Evolutionary conservation across 2,329 filamentous ascomycete species (phyloP), one percentile per base, ranked within the genome.

Genomic region (Achaetomium macrosporum): DNA sequence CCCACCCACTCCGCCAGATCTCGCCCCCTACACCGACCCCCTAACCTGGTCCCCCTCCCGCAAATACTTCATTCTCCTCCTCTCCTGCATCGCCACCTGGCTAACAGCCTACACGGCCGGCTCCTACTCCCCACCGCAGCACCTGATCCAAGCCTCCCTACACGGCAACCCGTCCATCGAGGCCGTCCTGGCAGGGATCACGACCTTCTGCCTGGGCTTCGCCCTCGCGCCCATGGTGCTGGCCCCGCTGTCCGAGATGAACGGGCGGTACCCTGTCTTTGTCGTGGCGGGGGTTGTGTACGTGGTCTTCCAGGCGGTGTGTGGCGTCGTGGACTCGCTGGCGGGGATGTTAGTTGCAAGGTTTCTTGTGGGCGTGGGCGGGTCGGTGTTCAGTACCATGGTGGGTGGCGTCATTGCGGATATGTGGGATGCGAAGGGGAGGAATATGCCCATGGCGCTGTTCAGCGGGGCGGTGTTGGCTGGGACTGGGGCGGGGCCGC

Each of bases 331-430:
- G 6, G 74, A 76, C 0, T 80, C 80, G 2, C 82, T 88, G 57
- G 80, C 79, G 0, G 89, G 87, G 2, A 87, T 96, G 78, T 68
- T 95, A 0, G 70, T 90, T 2, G 80, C 84, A 0, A 81, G 91
- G 1, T 87, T 96, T 65, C 76, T 93, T 43, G 79, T 83, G 10
- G 91, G 91, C 1, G 81, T 83, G n/a, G 88, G 87, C 7, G 85
- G 82, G 6, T 90, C 84, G 45, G 83, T 77, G 0, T 95, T 95
- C 65, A 90, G 86, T 42, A 93, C 89, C 19, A 91, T 96, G 78
- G 86, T 95, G 0, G 91, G 91, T n/a, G 91, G 91, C 3, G 87
- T 96, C 4, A 85, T 96, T 39, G 86, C 87, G 47, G 91, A 96
- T 64, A 80, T 96, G 54, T 96, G 90, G 71, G 81, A 85, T 44